phyloP scores from a whole-genome alignment of 106 monocot genomes.

The Gastrodia elata region DNA sequence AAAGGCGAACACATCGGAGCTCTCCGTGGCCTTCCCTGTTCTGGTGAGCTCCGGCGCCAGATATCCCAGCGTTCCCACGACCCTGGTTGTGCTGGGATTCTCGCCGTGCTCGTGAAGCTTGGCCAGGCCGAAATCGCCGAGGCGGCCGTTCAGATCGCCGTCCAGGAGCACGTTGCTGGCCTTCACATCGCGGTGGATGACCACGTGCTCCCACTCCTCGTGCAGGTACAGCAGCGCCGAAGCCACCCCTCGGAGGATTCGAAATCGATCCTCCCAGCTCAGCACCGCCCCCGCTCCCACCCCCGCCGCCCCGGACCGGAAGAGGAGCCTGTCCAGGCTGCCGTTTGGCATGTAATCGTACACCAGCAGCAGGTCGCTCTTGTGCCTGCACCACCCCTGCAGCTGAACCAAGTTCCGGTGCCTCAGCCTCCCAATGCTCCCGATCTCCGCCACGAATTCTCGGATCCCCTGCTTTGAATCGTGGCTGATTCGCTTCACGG shows the following conservation, averaged over 20 bases:
- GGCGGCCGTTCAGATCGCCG: slow-evolving; percentile 60
- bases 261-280: not conserved
- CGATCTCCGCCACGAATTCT: slow-evolving; percentile 79
- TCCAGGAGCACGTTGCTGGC: slow-evolving; percentile 87
- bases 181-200: slow-evolving; percentile 82
- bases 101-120: slow-evolving; percentile 84
- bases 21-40: slow-evolving; percentile 49
- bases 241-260: slow-evolving; percentile 3
- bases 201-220: slow-evolving; percentile 37
- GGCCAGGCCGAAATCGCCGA: slow-evolving; percentile 73
- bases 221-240: slow-evolving; percentile 10
- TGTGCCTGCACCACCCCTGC: slow-evolving; percentile 60
- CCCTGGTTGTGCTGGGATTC: slow-evolving; percentile 28
- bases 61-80: slow-evolving; percentile 10
- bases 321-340: slow-evolving; percentile 24
- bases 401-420: slow-evolving; percentile 80
- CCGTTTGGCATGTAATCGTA: slow-evolving; percentile 81
- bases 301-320: not conserved
- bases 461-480: slow-evolving; percentile 59
- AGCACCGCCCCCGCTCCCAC: not conserved
- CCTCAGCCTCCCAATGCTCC: slow-evolving; percentile 60
- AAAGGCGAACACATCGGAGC: slow-evolving; percentile 71
- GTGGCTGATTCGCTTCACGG: slow-evolving; percentile 63
- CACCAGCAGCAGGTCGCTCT: slow-evolving; percentile 36
- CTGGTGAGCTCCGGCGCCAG: slow-evolving; percentile 57